Evolutionary conservation across 2,329 filamentous ascomycete genomes (phyloP).

Genomic region (Pyricularia sp.): DNA sequence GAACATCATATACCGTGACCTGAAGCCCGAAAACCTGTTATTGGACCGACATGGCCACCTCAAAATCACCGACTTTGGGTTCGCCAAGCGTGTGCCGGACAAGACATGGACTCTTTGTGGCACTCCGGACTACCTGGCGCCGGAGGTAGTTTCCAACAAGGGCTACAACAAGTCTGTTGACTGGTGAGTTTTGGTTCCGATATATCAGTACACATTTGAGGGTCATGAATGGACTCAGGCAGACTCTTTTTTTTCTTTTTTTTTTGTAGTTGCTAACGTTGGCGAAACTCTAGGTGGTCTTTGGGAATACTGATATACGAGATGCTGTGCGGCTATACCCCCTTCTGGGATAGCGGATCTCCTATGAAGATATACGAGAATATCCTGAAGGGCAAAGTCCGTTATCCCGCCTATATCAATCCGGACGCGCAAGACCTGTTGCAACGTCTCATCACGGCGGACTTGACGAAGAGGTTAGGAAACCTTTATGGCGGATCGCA

Average conservation of each 20-base stretch:
- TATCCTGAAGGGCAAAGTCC: slow-evolving; percentile 89
- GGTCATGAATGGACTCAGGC: not conserved
- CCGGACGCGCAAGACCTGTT: slow-evolving; percentile 89
- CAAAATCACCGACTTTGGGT: slow-evolving; percentile 97
- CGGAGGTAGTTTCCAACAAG: slow-evolving; percentile 97
- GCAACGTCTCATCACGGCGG: slow-evolving; percentile 84
- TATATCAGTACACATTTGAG: slow-evolving; percentile 5
- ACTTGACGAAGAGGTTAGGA: slow-evolving; percentile 88
- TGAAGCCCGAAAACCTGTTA: slow-evolving; percentile 91
- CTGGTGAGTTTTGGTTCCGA: slow-evolving; percentile 49
- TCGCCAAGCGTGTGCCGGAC: slow-evolving; percentile 95
- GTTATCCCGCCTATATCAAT: slow-evolving; percentile 94
- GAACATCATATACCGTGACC: slow-evolving; percentile 94
- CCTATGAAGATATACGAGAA: slow-evolving; percentile 99
- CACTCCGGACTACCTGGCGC: slow-evolving; percentile 93
- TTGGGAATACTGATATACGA: slow-evolving; percentile 97
- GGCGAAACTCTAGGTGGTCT: slow-evolving; percentile 66
- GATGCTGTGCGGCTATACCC: slow-evolving; percentile 98
- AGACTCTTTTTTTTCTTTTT: not conserved
- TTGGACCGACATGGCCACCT: slow-evolving; percentile 88
- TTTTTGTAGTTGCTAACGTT: not conserved
- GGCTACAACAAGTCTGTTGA: slow-evolving; percentile 99
- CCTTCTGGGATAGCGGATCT: slow-evolving; percentile 96
- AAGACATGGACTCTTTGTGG: slow-evolving; percentile 99
- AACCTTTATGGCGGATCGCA: slow-evolving; percentile 85